Conservation (phyloP, 2,329 filamentous ascomycete species). For the Capronia americana region DNA sequence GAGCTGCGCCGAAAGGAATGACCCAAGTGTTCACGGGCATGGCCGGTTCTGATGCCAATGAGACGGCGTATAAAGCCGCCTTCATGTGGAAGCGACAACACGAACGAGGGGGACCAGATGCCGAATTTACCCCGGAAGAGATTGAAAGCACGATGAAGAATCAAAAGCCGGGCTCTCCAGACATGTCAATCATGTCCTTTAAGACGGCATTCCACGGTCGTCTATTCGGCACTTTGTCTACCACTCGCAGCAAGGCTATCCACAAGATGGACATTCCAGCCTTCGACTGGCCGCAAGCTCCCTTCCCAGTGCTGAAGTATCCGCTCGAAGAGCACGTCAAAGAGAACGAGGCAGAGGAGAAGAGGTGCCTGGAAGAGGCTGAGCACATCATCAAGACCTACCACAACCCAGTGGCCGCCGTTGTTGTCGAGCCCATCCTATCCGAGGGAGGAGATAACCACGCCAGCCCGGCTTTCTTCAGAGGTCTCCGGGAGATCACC, state of each 20-base stretch:
- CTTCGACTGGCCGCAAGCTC: conserved; percentile 92
- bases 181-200: conserved; percentile 88
- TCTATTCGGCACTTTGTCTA: conserved; percentile 84
- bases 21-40: conserved; percentile 90
- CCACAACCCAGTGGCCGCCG: conserved; percentile 79
- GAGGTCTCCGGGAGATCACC: conserved; percentile 78
- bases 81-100: conserved; percentile 90
- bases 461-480: conserved; percentile 86
- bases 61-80: conserved; percentile 92
- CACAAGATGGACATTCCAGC: conserved; percentile 95
- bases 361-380: conserved; percentile 79
- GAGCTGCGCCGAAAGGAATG: conserved; percentile 80
- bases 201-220: conserved; percentile 88
- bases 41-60: conserved; percentile 90
- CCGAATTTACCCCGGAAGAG: conserved; percentile 81
- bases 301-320: conserved; percentile 85
- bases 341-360: conserved; percentile 83
- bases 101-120: conserved; percentile 76
- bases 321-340: conserved; percentile 78
- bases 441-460: conserved; percentile 96
- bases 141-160: conserved; percentile 79
- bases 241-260: conserved; percentile 89
- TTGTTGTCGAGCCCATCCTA: conserved; percentile 89
- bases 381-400: conserved; percentile 80
- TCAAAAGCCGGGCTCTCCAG: conserved; percentile 75